phyloP scores from a whole-genome alignment of 768 basidiomycete genomes.

The Tylopilus sp. region DNA sequence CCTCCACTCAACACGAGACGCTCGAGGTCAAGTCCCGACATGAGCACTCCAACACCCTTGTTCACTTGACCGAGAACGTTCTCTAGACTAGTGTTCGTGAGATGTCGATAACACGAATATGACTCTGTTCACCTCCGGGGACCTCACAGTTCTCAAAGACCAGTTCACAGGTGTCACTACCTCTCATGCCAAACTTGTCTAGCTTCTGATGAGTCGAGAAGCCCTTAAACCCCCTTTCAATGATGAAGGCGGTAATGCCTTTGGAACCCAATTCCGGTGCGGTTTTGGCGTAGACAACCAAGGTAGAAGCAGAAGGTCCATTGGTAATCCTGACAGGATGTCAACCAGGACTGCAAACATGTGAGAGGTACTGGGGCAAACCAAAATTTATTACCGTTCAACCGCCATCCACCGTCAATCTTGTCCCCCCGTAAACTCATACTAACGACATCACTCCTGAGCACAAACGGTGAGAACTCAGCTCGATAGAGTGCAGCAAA shows the following conservation, averaged over 20 bases:
- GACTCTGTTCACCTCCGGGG: constrained; percentile 63
- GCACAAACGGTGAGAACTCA: background rate
- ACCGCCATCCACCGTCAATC: constrained; percentile 66
- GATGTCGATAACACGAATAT: background rate
- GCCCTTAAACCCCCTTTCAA: constrained; percentile 78
- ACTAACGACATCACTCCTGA: constrained; percentile 84
- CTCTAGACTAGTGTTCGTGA: constrained; percentile 39
- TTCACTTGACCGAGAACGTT: constrained; percentile 82
- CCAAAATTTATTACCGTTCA: constrained; percentile 96
- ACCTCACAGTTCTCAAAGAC: constrained; percentile 90
- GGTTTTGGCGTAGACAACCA: constrained; percentile 93
- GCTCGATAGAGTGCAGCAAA: background rate
- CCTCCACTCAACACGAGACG: constrained; percentile 90
- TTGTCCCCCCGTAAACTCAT: constrained; percentile 85
- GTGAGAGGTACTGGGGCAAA: constrained; percentile 25
- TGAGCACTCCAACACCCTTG: constrained; percentile 81
- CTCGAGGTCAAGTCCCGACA: constrained; percentile 93
- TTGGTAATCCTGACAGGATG: constrained; percentile 80
- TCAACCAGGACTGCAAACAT: background rate
- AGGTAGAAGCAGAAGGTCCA: constrained; percentile 85
- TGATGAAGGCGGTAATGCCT: constrained; percentile 89
- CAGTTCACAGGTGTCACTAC: constrained; percentile 91
- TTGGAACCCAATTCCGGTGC: constrained; percentile 72
- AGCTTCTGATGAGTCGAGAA: constrained; percentile 89
- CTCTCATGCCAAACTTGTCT: constrained; percentile 96